Base-by-base conservation (phyloP, 2,329 filamentous ascomycete species). In the Fusarium sp. region DNA sequence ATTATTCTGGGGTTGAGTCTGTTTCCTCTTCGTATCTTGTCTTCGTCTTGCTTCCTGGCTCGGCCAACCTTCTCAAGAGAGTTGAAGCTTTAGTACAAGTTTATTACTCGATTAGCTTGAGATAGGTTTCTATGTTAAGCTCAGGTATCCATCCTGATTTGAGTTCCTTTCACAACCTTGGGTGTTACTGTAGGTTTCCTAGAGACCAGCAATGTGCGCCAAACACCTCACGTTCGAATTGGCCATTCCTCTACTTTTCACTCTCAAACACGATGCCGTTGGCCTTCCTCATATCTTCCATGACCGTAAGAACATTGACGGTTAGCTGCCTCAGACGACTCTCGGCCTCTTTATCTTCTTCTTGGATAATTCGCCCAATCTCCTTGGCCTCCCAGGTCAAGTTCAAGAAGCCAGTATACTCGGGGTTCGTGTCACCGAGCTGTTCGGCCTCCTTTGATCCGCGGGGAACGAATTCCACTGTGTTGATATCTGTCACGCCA, bases 371-470 rank as follows among this genome's bases (percentile, higher is more conserved):
- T 9, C 70, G 65, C 0, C 73, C 73, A 47, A 75, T 58, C 14
- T 75, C 73, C 20, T 71, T 69, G 1, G 73, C 63, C 17, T 75
- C 73, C 73, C 73, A 75, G 4, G 68, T 75, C 35, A 75, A 30
- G 40, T 75, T 75, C 64, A 75, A 17, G 47, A 75, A 69, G 0
- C 50, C n/a, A 2, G 45, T 64, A 22, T 63, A 73, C 60, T 75
- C 40, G 6, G 68, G 73, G 2, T n/a, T 64, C 2, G 22, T 73
- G 4, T 75, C 52, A 4, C 64, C 73, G 0, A 75, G 30, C 50
- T 73, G 64, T 27, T 75, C 68, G 4, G 59, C 35, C 10, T 71
- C 52, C 9, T 61, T 50, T 1, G 68, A 71, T n/a, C 73, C 73
- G 4, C 68, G 63, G 2, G 73, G 68, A 2, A 69, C 9, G 8